Base-by-base conservation (phyloP, 495 filamentous ascomycete species). In the Podospora fimiseda region DNA sequence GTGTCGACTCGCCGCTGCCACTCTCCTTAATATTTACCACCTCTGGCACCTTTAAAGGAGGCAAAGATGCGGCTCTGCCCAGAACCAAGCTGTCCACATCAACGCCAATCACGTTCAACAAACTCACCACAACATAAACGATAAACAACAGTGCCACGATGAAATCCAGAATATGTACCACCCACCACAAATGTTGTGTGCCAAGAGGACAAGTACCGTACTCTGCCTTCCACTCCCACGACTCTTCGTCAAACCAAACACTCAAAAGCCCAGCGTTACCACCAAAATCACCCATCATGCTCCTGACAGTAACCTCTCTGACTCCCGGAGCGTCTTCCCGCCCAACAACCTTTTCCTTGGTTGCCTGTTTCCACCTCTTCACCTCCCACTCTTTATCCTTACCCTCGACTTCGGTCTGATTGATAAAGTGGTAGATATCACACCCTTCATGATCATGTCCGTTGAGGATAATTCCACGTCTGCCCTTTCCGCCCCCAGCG, bases 361-460 rank as follows among this genome's bases (percentile, higher is more conserved):
- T 55, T 0, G 72, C 73, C 30, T 73, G 44, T 14, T 60, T 50
- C 70, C 71, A 80, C 16, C 62, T 61, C 21, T 64, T 66, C 0
- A 72, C 77, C 50, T 78, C 62, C 77, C 79, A 67, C 33, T 51
- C 43, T 16, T 52, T 4, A 15, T 61, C 62, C n/a, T 70, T 64
- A 6, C 68, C 64, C 0, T 53, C 52, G 36, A 43, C 27, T 11
- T 33, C 21, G 8, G 55, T 53, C 50, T 80, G 78, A 59, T 84
- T 79, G 50, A 89, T 78, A 59, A 77, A 89, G 70, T 98, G 93
- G 45, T 85, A 83, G 0, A 82, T 84, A 67, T 96, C 90, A 60
- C 93, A 98, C 2, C 93, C 93, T 51, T 87, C 84, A 60, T 98
- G 93, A 61, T 98, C 93, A 60, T 98, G 93, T 0, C 93, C 93